phyloP scores from a whole-genome alignment of 306 rosid species.

The Psophocarpus tetragonolobus region DNA sequence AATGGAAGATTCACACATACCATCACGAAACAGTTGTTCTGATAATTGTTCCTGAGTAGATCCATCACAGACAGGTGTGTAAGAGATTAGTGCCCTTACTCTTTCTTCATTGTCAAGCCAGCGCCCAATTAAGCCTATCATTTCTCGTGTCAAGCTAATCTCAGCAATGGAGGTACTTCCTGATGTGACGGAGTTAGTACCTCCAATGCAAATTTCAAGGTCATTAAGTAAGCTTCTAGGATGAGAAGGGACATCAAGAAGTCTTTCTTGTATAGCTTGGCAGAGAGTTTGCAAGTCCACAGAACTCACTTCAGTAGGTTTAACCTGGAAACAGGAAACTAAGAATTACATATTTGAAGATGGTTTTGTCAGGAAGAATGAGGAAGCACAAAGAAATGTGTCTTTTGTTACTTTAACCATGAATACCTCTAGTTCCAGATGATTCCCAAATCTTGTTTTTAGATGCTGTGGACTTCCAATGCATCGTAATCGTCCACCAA shows the following conservation, averaged over 20 bases:
- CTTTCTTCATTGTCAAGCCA: slow-evolving; percentile 96
- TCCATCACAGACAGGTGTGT: slow-evolving; percentile 56
- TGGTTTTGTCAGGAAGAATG: background rate
- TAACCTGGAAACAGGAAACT: slow-evolving; percentile 54
- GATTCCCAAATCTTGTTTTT: slow-evolving; percentile 90
- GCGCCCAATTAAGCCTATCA: slow-evolving; percentile 67
- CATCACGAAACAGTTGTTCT: slow-evolving; percentile 87
- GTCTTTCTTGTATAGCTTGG: slow-evolving; percentile 61
- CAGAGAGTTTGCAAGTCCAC: slow-evolving; percentile 75
- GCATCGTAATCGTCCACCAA: slow-evolving; percentile 86
- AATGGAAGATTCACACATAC: slow-evolving; percentile 48
- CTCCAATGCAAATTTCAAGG: slow-evolving; percentile 91
- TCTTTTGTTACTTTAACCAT: slow-evolving; percentile 10
- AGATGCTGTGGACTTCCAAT: slow-evolving; percentile 96
- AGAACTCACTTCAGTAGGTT: slow-evolving; percentile 80
- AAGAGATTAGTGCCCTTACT: slow-evolving; percentile 54
- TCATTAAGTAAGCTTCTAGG: slow-evolving; percentile 81
- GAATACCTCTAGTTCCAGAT: slow-evolving; percentile 88
- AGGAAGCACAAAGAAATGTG: slow-evolving; percentile 30
- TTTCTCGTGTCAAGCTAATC: slow-evolving; percentile 77
- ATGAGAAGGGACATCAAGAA: slow-evolving; percentile 66
- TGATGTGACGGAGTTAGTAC: slow-evolving; percentile 51
- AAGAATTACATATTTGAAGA: slow-evolving; percentile 36
- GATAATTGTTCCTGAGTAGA: slow-evolving; percentile 67
- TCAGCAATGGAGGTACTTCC: slow-evolving; percentile 72